Percentiles rank a stretch among this genome's conserved stretches.
These are phyloP conservation scores for Pestalotiopsis sp. DNA, from an alignment of 2,329 filamentous ascomycete genomes.

Conservation along the genomic window DNA sequence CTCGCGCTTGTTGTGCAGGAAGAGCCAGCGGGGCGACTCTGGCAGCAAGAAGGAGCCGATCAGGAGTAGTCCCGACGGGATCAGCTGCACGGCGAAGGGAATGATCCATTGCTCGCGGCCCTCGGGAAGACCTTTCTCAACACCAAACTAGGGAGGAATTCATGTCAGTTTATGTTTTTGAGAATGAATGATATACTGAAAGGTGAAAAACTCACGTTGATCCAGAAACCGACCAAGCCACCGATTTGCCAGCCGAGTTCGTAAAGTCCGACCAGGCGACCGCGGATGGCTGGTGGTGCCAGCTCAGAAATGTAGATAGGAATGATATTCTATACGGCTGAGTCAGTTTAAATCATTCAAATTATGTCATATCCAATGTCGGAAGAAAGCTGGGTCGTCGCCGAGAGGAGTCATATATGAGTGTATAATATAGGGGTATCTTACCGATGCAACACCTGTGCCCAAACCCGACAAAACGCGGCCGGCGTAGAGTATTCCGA, in stretches of 20 bases:
- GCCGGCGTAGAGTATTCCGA: slow-evolving; percentile 55
- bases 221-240: slow-evolving; percentile 54
- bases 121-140: slow-evolving; percentile 32
- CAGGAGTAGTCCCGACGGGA: slow-evolving; percentile 55
- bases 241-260: slow-evolving; percentile 57
- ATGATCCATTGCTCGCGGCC: slow-evolving; percentile 50
- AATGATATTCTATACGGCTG: slow-evolving; percentile 40
- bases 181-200: background rate
- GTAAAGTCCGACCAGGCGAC: slow-evolving; percentile 56
- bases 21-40: slow-evolving; percentile 64
- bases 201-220: slow-evolving; percentile 31
- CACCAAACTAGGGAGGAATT: slow-evolving; percentile 26
- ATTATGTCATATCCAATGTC: background rate
- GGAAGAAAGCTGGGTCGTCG: background rate
- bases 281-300: slow-evolving; percentile 55
- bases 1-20: slow-evolving; percentile 53
- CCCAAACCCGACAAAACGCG: slow-evolving; percentile 54
- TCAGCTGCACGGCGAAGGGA: slow-evolving; percentile 56
- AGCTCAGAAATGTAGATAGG: slow-evolving; percentile 49
- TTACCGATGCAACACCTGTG: slow-evolving; percentile 28
- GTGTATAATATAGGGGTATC: background rate
- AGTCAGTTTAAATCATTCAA: background rate
- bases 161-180: background rate
- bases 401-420: background rate
- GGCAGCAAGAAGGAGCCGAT: slow-evolving; percentile 49